Conservation (phyloP, 768 basidiomycete genomes). For the Amylocystis lapponica region DNA sequence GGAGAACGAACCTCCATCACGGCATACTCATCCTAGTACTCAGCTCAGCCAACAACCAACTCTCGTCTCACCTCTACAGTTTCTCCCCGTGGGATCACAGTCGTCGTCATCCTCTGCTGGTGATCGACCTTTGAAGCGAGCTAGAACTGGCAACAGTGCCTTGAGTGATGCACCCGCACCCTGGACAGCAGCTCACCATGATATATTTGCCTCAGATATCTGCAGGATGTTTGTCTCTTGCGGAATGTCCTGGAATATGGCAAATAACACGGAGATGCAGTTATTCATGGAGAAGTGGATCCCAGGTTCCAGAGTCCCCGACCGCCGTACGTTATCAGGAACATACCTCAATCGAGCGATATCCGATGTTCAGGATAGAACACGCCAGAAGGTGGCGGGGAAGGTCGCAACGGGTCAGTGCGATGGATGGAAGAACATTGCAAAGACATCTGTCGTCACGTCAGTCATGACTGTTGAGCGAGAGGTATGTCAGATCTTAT, state of each 20-base stretch:
- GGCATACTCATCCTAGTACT: too few relatives aligned
- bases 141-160: too few relatives aligned
- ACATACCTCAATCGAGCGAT: conserved; percentile 12
- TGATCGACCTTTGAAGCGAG: too few relatives aligned
- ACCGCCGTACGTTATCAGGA: conserved; percentile 14
- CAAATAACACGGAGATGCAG: neutral
- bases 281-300: neutral
- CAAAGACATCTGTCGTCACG: conserved; percentile 19
- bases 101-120: too few relatives aligned
- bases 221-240: conserved; percentile 2
- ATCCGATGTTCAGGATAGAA: conserved; percentile 6
- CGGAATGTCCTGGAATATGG: neutral
- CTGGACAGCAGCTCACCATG: neutral
- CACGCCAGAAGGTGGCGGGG: conserved; percentile 10
- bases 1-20: too few relatives aligned
- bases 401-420: conserved; percentile 20
- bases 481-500: conserved; percentile 17
- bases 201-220: neutral
- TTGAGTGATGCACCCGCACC: too few relatives aligned
- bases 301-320: conserved; percentile 2
- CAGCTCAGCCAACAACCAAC: too few relatives aligned
- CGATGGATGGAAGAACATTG: conserved; percentile 29
- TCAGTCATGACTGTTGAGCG: conserved; percentile 22
- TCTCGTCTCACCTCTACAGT: too few relatives aligned
- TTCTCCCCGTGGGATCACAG: too few relatives aligned